Percentiles rank a stretch among this genome's conserved stretches.
phyloP scores from a whole-genome alignment of 805 yeast genomes.

The Saccharomycopsis sp. region DNA sequence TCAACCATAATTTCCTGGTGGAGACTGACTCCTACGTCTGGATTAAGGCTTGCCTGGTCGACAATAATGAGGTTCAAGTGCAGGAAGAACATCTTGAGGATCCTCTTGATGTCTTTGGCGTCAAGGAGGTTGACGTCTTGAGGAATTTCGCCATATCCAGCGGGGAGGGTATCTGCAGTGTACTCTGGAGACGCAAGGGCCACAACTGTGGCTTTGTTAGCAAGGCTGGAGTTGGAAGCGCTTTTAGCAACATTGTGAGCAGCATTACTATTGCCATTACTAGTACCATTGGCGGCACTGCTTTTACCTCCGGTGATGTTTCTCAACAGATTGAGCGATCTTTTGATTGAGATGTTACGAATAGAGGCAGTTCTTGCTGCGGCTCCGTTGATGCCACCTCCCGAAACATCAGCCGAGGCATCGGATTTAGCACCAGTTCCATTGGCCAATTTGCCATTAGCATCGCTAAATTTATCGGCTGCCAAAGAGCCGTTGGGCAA shows the following conservation, averaged over 20 bases:
- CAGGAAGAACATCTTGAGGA: conserved; percentile 1
- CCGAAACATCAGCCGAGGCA: neutral
- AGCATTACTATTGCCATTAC: neutral
- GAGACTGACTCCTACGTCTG: neutral
- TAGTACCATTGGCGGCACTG: neutral
- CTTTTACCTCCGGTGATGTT: neutral
- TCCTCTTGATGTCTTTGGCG: neutral
- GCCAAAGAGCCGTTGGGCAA: neutral
- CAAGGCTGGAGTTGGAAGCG: no score
- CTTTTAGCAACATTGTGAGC: no score
- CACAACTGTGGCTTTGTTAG: no score
- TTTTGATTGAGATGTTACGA: neutral
- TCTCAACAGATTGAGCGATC: neutral
- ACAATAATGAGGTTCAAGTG: conserved; percentile 8
- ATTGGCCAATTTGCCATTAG: no score
- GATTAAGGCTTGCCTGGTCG: neutral
- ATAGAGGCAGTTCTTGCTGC: neutral
- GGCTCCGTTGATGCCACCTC: neutral
- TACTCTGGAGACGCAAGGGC: no score
- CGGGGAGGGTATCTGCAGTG: no score
- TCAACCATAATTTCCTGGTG: neutral
- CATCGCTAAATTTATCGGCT: no score
- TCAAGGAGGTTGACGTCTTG: neutral
- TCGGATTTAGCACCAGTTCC: neutral
- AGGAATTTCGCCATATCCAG: neutral